A percentile compares a stretch with the other conserved stretches of the same genome.
Conservation (phyloP, 768 basidiomycete species). For the Leccinum uliginosum region DNA sequence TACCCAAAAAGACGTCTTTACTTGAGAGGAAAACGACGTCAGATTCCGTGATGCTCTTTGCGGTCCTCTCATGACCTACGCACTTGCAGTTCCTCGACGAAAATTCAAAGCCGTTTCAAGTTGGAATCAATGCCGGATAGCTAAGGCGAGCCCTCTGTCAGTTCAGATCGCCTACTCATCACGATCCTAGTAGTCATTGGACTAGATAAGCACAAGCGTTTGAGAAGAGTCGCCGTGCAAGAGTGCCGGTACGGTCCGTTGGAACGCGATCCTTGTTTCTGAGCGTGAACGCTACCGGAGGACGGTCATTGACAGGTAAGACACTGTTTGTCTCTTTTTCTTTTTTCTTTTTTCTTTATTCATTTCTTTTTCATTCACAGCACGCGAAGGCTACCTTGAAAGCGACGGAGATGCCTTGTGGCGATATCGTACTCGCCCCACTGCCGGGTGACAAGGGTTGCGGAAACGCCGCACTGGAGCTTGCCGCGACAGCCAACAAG, state of each 20-base stretch:
- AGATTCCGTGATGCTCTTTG: slow-evolving; percentile 88
- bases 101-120: background rate
- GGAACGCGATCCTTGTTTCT: slow-evolving; percentile 58
- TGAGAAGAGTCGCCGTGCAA: slow-evolving; percentile 48
- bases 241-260: slow-evolving; percentile 56
- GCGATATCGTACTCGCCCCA: background rate
- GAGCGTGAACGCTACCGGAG: slow-evolving; percentile 73
- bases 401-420: slow-evolving; percentile 1
- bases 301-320: slow-evolving; percentile 65
- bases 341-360: too few relatives aligned
- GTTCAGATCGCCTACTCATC: too few relatives aligned
- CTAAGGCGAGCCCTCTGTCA: too few relatives aligned
- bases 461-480: slow-evolving; percentile 3
- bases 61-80: too few relatives aligned
- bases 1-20: slow-evolving; percentile 49
- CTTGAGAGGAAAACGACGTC: slow-evolving; percentile 53
- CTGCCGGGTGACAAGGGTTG: background rate
- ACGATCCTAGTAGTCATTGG: too few relatives aligned
- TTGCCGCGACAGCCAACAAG: background rate
- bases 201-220: background rate
- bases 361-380: slow-evolving; percentile 11
- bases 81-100: too few relatives aligned
- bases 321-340: background rate
- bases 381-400: slow-evolving; percentile 5
- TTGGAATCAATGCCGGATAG: background rate